phyloP scores from a whole-genome alignment of 805 yeast species.

The Tetrapisispora taiwanensis region DNA sequence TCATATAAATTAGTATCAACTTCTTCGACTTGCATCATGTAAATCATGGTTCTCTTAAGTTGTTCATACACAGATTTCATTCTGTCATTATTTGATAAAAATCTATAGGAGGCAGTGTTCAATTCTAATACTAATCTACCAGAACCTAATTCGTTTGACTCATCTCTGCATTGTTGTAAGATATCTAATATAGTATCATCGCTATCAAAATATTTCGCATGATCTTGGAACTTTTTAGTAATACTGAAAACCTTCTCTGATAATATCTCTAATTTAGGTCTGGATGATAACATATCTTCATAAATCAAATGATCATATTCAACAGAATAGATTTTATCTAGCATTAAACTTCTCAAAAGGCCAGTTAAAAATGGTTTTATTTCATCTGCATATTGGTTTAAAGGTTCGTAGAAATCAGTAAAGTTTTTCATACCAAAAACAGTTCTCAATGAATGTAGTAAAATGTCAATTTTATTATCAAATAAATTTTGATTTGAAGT shows the following conservation, averaged over 20 bases:
- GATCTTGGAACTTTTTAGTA: slow-evolving; percentile 34
- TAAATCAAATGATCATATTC: slow-evolving; percentile 23
- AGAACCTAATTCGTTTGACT: slow-evolving; percentile 32
- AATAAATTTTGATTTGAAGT: slow-evolving; percentile 1
- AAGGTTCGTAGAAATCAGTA: slow-evolving; percentile 24
- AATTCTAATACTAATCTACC: slow-evolving; percentile 37
- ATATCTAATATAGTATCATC: slow-evolving; percentile 48
- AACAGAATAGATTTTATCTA: slow-evolving; percentile 25
- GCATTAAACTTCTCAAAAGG: slow-evolving; percentile 17
- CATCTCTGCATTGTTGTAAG: slow-evolving; percentile 30
- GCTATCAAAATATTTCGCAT: slow-evolving; percentile 35
- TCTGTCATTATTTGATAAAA: slow-evolving; percentile 44
- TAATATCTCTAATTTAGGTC: slow-evolving; percentile 17
- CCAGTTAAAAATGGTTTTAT: slow-evolving; percentile 20
- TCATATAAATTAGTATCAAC: slow-evolving; percentile 58
- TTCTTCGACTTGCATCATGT: slow-evolving; percentile 73
- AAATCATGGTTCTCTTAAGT: slow-evolving; percentile 72
- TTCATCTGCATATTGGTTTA: slow-evolving; percentile 27
- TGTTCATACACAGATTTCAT: slow-evolving; percentile 54
- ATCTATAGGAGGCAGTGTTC: slow-evolving; percentile 43
- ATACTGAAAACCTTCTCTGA: slow-evolving; percentile 32
- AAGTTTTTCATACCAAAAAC: slow-evolving; percentile 24
- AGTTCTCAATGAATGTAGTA: slow-evolving; percentile 14
- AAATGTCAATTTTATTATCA: slow-evolving; percentile 12
- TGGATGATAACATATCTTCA: slow-evolving; percentile 22